Base-by-base conservation (phyloP, 2,329 filamentous ascomycete species). In the Paraphaeosphaeria minitans region DNA sequence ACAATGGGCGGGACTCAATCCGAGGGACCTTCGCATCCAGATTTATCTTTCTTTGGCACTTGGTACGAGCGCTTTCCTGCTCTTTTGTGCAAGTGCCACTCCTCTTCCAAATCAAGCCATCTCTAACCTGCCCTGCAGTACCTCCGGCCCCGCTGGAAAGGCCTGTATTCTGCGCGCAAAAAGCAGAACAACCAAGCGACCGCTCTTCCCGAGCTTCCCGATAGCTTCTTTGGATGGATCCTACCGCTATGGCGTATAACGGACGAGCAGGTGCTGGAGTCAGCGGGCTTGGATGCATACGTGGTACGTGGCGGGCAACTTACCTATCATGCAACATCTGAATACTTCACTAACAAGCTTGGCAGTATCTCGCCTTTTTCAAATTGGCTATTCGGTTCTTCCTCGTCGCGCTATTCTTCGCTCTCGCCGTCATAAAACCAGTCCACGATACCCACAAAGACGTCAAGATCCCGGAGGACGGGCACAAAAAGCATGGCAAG, bases 201-300 rank as follows among this genome's bases (percentile, higher is more conserved):
- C 1, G 76, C 83, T 31, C 82, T 98, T 21, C 96, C 95, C 7
- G 84, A 89, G 35, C 85, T 99, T 10, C 91, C 94, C 19, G 87
- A 93, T 72, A 90, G 86, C 47, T 88, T 96, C 71, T 91, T 98
- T 66, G 94, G 94, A 70, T 99, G 95, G 95, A 95, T 99, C 48
- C 88, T 93, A 1, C 87, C 88, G 3, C 80, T 99, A 42, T 95
- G 93, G 80, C 86, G 80, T 65, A 91, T 99, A 61, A 92, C 88
- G 1, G 93, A 98, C 66, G 89, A 96, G 72, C 90, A 98, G 77
- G 87, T 99, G 4, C 83, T 99, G 54, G 88, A 90, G 16, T 94
- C 93, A 21, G 94, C 94, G 19, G 95, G 95, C 0, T 84, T 99
- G 51, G 95, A 99, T 80, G 95, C 95, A 52, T 99, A 92, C 79